Percentiles rank a stretch among this genome's conserved stretches.
phyloP scores from a whole-genome alignment of 768 basidiomycete genomes.

The Pisolithus orientalis region DNA sequence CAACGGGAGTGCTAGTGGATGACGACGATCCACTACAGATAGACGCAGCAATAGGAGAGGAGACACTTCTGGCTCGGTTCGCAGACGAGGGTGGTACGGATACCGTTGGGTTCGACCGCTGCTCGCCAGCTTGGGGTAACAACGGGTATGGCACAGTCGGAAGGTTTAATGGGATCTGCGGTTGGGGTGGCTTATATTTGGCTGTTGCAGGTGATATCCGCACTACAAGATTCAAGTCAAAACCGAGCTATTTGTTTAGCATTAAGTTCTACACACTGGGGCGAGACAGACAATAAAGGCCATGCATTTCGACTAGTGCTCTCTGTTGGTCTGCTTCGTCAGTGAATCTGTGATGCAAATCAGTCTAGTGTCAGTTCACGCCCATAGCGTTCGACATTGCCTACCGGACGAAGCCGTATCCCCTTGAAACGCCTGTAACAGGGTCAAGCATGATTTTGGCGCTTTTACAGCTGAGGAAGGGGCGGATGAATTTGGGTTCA shows the following conservation, averaged over 20 bases:
- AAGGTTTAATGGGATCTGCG: slow-evolving; percentile 33
- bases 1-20: slow-evolving; percentile 28
- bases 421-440: slow-evolving; percentile 79
- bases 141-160: slow-evolving; percentile 42
- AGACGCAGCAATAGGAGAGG: slow-evolving; percentile 56
- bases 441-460: slow-evolving; percentile 95
- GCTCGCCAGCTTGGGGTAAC: slow-evolving; percentile 18
- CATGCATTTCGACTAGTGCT: slow-evolving; percentile 88
- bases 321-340: slow-evolving; percentile 87
- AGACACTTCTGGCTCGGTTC: slow-evolving; percentile 57
- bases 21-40: slow-evolving; percentile 14
- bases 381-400: slow-evolving; percentile 15
- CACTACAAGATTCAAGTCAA: slow-evolving; percentile 48
- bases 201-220: slow-evolving; percentile 87
- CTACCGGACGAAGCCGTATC: slow-evolving; percentile 89
- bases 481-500: slow-evolving; percentile 82
- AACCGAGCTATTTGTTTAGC: slow-evolving; percentile 1
- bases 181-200: slow-evolving; percentile 66
- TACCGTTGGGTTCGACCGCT: slow-evolving; percentile 37
- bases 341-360: slow-evolving; percentile 54
- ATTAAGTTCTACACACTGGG: slow-evolving; percentile 55
- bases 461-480: slow-evolving; percentile 89
- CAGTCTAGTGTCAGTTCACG: slow-evolving; percentile 2
- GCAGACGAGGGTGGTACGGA: slow-evolving; percentile 43
- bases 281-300: slow-evolving; percentile 80